Evolutionary conservation across 352 stramenopile genomes (phyloP), one percentile per base, ranked within the genome.

Genomic region (Phytophthora foliorum): DNA sequence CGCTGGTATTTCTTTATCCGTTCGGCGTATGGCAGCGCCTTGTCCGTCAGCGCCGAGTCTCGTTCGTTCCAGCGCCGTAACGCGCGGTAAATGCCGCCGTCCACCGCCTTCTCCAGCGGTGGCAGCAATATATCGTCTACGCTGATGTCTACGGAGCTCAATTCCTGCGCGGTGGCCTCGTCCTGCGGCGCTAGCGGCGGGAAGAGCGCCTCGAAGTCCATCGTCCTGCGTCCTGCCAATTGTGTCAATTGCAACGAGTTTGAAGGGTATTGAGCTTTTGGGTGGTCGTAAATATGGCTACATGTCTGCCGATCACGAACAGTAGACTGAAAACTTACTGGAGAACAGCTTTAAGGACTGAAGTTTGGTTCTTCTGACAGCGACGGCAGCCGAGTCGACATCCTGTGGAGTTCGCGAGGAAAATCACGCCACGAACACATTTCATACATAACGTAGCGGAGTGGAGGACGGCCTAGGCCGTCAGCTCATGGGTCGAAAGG

Each of bases 61-160:
- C 78, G 60, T 38, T 74, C 70, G 62, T 94, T 94, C 86, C 86
- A 94, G 44, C 65, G 77, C 38, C 73, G 73, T 27, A 94, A 68
- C 16, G 84, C 84, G 41, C 75, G 65, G 60, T 91, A 85, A 31
- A 94, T 76, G 14, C 80, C 65, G 21, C 57, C 31, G 13, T 92
- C 82, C 29, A 94, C 79, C 17, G 82, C 71, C 19, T 84, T 75
- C 49, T 94, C 82, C 17, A 92, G 63, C 22, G 84, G 74, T 2
- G 65, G 66, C 29, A 94, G 63, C 22, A 54, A 3, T 6, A 94
- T 66, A 32, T 91, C 82, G 41, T 84, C 65, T 6, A 83, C 73
- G 21, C 48, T 69, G 31, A 94, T 87, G 54, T 94, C 83, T 11
- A 92, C 70, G 16, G 69, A 68, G 44, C 13, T 38, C 0, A 57